These are phyloP conservation scores for Volutella citrinella DNA, from an alignment of 2,329 filamentous ascomycete species.

Conservation along the genomic window DNA sequence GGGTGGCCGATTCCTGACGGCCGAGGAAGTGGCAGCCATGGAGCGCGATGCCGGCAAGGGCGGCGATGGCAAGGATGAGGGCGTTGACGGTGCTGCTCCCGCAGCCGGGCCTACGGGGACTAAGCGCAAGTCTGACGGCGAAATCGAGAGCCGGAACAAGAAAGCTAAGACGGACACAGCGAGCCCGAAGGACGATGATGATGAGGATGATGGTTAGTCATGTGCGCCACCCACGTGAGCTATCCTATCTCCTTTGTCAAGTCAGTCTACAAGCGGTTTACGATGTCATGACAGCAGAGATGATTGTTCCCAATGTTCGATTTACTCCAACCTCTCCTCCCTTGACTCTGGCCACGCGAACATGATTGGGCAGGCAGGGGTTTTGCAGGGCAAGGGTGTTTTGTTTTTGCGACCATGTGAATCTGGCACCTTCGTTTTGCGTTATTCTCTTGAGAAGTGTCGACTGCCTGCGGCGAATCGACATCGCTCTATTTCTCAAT, in stretches of 20 bases:
- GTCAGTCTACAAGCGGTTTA: slow-evolving; percentile 30
- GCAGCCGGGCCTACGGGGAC: slow-evolving; percentile 37
- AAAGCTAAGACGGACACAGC: slow-evolving; percentile 52
- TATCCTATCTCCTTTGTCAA: slow-evolving; percentile 27
- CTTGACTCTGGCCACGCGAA: slow-evolving; percentile 5
- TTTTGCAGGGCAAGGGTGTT: slow-evolving; percentile 11
- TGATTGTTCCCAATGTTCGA: slow-evolving; percentile 22
- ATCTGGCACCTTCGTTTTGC: slow-evolving; percentile 16
- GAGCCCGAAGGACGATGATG: slow-evolving; percentile 37
- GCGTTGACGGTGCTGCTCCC: slow-evolving; percentile 18
- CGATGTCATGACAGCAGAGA: slow-evolving; percentile 34
- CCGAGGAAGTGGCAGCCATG: slow-evolving; percentile 90
- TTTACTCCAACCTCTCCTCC: slow-evolving; percentile 14
- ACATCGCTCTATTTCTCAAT: slow-evolving; percentile 9
- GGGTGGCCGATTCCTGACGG: slow-evolving; percentile 91
- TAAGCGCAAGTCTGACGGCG: slow-evolving; percentile 60
- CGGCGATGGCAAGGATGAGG: slow-evolving; percentile 30
- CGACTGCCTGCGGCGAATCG: neutral
- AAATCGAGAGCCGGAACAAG: slow-evolving; percentile 49
- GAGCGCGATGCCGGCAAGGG: slow-evolving; percentile 61
- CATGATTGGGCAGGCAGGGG: slow-evolving; percentile 6
- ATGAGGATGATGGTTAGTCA: slow-evolving; percentile 42
- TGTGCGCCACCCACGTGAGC: slow-evolving; percentile 10
- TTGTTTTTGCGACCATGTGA: slow-evolving; percentile 14
- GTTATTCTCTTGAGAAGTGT: slow-evolving; percentile 7